These are phyloP conservation scores for Lactarius deliciosus DNA, from an alignment of 768 basidiomycete species.

Conservation along the genomic window DNA sequence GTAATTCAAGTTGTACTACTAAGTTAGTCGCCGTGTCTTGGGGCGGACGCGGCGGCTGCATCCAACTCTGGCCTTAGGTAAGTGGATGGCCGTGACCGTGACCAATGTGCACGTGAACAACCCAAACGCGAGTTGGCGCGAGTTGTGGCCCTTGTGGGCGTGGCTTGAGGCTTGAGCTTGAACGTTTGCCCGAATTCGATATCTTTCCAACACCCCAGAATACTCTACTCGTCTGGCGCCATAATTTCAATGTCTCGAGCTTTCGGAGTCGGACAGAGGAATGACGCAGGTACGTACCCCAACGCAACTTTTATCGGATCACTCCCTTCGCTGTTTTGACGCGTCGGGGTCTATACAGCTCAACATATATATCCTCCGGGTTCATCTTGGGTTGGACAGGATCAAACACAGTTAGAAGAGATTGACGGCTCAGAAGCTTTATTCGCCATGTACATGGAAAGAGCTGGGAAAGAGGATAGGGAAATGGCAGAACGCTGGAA, in stretches of 20 bases:
- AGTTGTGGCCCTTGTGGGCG: no score
- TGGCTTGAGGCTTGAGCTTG: no score
- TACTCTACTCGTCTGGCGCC: neutral
- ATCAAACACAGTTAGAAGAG: constrained; percentile 23
- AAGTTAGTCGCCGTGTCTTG: no score
- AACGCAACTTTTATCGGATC: neutral
- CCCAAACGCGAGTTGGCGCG: no score
- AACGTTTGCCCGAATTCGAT: neutral
- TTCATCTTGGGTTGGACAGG: neutral
- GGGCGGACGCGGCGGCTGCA: no score
- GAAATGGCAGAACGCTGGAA: neutral
- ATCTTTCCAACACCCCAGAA: neutral
- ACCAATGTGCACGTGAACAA: neutral
- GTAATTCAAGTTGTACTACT: no score
- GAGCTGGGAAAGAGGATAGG: neutral
- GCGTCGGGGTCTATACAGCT: neutral
- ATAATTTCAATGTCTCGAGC: neutral
- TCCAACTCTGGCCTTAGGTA: no score
- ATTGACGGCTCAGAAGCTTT: neutral
- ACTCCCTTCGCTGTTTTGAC: neutral
- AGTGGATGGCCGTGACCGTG: no score
- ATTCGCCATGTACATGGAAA: constrained; percentile 3
- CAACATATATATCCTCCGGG: neutral
- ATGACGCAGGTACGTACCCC: neutral
- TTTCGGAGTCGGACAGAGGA: neutral